Base-by-base conservation (phyloP, 108 stramenopile genomes). In the Asterionellopsis glacialis region DNA sequence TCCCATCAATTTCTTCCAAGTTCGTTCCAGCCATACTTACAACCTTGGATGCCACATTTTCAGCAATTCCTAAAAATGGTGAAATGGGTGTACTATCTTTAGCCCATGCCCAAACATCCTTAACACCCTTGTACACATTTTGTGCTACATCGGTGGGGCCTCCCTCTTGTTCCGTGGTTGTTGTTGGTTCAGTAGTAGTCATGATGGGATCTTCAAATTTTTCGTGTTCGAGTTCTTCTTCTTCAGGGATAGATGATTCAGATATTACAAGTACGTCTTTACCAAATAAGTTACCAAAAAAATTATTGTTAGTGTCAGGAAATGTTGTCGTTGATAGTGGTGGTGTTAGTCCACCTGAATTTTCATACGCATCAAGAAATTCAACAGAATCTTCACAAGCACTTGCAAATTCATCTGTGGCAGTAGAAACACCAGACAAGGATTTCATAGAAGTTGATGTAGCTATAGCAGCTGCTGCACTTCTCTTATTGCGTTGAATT, bases 61-160 rank as follows among this genome's bases (percentile, higher is more conserved):
- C 90, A 45, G 84, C 78, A 19, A 85, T 63, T 27, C 75, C 80
- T n/a, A 86, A 65, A 40, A 87, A 51, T 57, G 67, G 55, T 18
- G 53, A 44, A 18, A 91, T 49, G 33, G 85, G 38, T 33, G 85
- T 66, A 39, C 83, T 68, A 16, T 73, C 68, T 52, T 91, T 90
- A 43, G 85, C 89, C 85, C 85, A 87, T 9, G 76, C 64, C 84
- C 85, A 87, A 16, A 83, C 67, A 51, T 59, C 75, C 57, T 91
- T 91, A 55, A 75, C 72, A 25, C 47, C 42, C 26, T 54, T 63
- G 57, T 90, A 90, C 2, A 83, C 69, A 12, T 68, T 55, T 59
- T 80, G 79, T 19, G 83, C 77, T 13, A 79, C 70, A 66, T 90
- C 81, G 45, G 60, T 60, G 33, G 33, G 33, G 2, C 33, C 33